A percentile compares a stretch with the other conserved stretches of the same genome.
Conservation (phyloP, 2,329 filamentous ascomycete species). For the Teratosphaeria zuluensis region DNA sequence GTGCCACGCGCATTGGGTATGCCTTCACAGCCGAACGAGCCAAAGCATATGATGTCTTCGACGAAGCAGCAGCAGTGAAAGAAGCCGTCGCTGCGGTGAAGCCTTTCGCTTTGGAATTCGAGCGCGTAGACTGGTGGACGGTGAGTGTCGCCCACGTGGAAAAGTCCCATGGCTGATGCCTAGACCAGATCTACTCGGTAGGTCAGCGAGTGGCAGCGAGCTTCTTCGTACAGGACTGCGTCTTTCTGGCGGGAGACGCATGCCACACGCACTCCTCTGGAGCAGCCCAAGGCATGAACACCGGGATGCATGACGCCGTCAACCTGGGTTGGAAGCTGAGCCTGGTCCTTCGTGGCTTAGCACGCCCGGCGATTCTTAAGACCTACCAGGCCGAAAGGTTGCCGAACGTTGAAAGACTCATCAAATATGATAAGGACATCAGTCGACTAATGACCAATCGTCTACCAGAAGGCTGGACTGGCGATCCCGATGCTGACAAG, state of each 20-base stretch:
- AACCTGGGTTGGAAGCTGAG: conserved; percentile 27
- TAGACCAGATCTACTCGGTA: conserved; percentile 27
- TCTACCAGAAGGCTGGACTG: conserved; percentile 11
- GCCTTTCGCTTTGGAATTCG: conserved; percentile 32
- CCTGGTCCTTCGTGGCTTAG: conserved; percentile 9
- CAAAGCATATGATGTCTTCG: conserved; percentile 12
- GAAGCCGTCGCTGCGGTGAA: conserved; percentile 33
- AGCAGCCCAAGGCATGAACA: conserved; percentile 33
- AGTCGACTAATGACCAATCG: conserved; percentile 14
- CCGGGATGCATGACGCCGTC: conserved; percentile 27
- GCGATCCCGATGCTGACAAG: conserved; percentile 10
- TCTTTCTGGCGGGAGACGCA: conserved; percentile 26
- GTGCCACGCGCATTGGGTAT: conserved; percentile 46
- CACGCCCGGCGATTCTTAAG: conserved; percentile 5
- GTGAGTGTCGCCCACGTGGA: background rate
- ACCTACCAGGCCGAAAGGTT: conserved; percentile 12
- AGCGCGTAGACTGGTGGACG: conserved; percentile 36
- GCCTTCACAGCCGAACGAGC: conserved; percentile 37
- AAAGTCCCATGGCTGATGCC: background rate
- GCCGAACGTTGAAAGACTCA: conserved; percentile 14
- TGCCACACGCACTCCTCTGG: conserved; percentile 27
- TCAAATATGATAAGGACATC: conserved; percentile 16
- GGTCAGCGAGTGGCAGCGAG: conserved; percentile 31
- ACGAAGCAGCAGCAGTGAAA: conserved; percentile 19
- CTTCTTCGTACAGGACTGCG: conserved; percentile 3